Evolutionary conservation across 1,284 basidiomycete genomes (phyloP).

Genomic region (Naganishia albida): DNA sequence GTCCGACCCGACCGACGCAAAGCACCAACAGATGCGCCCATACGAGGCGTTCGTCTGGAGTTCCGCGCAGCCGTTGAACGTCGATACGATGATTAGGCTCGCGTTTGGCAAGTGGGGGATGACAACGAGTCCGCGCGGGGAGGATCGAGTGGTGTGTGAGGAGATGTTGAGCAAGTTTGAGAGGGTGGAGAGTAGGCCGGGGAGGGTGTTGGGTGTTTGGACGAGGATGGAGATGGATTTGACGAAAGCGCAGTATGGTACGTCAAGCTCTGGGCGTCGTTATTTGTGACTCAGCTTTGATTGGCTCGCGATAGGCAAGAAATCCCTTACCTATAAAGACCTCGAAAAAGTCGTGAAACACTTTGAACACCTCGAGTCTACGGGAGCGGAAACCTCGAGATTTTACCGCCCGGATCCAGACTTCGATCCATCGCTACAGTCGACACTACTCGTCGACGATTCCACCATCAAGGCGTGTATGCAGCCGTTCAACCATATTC

Average conservation of each 20-base stretch:
- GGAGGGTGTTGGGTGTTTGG: conserved; percentile 50
- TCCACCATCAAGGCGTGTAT: conserved; percentile 50
- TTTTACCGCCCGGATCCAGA: conserved; percentile 27
- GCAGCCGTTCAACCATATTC: conserved; percentile 53
- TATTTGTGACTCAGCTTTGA: not conserved
- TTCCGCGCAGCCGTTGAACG: conserved; percentile 52
- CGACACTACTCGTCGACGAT: conserved; percentile 50
- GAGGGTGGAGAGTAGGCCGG: conserved; percentile 40
- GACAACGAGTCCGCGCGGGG: conserved; percentile 42
- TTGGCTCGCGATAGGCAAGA: conserved; percentile 35
- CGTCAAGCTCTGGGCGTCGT: conserved; percentile 27
- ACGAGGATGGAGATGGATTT: conserved; percentile 51
- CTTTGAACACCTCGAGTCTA: conserved; percentile 23
- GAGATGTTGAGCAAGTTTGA: conserved; percentile 24
- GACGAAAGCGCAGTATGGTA: conserved; percentile 42
- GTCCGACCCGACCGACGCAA: not conserved
- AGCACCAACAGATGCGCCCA: conserved; percentile 32
- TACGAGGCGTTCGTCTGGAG: conserved; percentile 53
- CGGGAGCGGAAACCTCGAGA: not conserved
- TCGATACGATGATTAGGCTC: conserved; percentile 48
- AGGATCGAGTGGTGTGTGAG: conserved; percentile 29
- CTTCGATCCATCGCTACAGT: conserved; percentile 30
- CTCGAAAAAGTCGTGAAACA: conserved; percentile 45
- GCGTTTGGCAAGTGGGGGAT: conserved; percentile 43
- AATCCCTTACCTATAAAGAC: conserved; percentile 52